Evolutionary conservation across 1,284 basidiomycete species (phyloP).

Genomic region (Cutaneotrichosporon sp.): DNA sequence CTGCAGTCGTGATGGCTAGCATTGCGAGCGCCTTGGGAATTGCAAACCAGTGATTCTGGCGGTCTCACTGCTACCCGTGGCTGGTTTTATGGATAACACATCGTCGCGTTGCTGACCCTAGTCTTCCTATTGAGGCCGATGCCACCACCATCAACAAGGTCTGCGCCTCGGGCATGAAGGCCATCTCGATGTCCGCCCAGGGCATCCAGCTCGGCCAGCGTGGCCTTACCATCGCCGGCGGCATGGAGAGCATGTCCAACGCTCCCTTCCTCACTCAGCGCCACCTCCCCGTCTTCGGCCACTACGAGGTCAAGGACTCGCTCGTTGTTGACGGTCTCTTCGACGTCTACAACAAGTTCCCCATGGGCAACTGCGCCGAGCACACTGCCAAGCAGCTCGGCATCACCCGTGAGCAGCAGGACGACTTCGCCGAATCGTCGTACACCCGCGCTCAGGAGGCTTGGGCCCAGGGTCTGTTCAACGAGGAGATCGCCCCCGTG

Average conservation of each 20-base stretch:
- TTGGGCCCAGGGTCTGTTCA: slow-evolving; percentile 80
- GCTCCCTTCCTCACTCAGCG: slow-evolving; percentile 90
- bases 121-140: slow-evolving; percentile 72
- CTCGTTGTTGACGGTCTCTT: slow-evolving; percentile 90
- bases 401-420: slow-evolving; percentile 80
- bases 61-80: background rate
- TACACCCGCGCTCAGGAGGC: slow-evolving; percentile 88
- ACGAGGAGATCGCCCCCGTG: slow-evolving; percentile 57
- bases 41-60: too few species aligned
- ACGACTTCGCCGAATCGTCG: slow-evolving; percentile 86
- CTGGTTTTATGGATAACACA: slow-evolving; percentile 20
- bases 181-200: slow-evolving; percentile 88
- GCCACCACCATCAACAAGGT: slow-evolving; percentile 99
- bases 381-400: slow-evolving; percentile 73
- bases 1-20: too few species aligned
- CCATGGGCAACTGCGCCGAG: slow-evolving; percentile 96
- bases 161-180: slow-evolving; percentile 93
- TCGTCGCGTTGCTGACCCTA: slow-evolving; percentile 36
- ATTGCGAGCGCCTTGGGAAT: too few species aligned
- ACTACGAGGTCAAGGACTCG: slow-evolving; percentile 80
- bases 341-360: slow-evolving; percentile 92
- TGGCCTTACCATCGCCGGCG: slow-evolving; percentile 82
- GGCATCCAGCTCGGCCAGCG: slow-evolving; percentile 77
- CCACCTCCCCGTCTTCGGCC: slow-evolving; percentile 79
- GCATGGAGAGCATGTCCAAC: slow-evolving; percentile 97